Evolutionary conservation across 148 eudicot species (phyloP).

Genomic region (Cornus suecica): DNA sequence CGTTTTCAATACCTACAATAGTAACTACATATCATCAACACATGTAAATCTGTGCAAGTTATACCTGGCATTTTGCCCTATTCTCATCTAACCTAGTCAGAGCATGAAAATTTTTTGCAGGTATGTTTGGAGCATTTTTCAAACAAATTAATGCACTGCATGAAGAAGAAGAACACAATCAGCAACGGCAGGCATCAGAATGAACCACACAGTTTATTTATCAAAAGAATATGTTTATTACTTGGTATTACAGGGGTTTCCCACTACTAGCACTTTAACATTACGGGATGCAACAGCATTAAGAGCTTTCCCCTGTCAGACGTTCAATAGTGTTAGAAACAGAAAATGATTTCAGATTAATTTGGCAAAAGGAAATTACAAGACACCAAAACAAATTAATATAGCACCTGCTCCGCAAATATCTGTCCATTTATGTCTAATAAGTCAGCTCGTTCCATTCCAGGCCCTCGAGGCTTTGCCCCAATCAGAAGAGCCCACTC

Average conservation of each 20-base stretch:
- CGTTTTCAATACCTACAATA: neutral
- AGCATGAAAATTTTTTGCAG: conserved; percentile 95
- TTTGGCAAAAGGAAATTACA: neutral
- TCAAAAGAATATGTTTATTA: conserved; percentile 20
- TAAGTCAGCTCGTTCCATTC: conserved; percentile 93
- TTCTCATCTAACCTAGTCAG: conserved; percentile 95
- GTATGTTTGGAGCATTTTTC: conserved; percentile 97
- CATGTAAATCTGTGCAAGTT: neutral
- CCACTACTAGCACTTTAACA: conserved; percentile 90
- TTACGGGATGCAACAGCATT: conserved; percentile 90
- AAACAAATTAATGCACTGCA: conserved; percentile 94
- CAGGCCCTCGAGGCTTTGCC: conserved; percentile 99
- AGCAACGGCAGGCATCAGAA: conserved; percentile 7
- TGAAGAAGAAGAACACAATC: conserved; percentile 13
- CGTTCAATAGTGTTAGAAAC: conserved; percentile 3
- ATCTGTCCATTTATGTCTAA: conserved; percentile 92
- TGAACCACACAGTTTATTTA: neutral
- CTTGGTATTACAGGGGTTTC: conserved; percentile 99
- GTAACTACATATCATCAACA: neutral
- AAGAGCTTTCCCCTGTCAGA: conserved; percentile 91
- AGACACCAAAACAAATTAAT: neutral
- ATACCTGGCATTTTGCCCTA: conserved; percentile 98
- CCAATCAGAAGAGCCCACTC: conserved; percentile 99
- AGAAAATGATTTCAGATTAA: neutral
- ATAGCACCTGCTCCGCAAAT: conserved; percentile 78